Conservation (phyloP, 2,329 filamentous ascomycete species). For the Emergomyces africanus region DNA sequence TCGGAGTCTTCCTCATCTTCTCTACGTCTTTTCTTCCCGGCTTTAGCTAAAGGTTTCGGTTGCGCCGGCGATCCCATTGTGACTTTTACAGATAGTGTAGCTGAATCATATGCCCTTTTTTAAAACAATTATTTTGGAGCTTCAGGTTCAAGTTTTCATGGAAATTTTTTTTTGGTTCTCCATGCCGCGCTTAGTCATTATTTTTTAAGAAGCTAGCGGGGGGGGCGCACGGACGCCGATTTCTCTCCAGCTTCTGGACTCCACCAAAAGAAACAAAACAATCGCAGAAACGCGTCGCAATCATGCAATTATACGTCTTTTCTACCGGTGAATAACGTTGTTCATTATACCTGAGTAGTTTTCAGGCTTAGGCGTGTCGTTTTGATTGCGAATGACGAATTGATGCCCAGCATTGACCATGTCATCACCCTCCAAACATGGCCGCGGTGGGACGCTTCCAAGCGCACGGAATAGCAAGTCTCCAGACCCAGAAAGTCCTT, state of each 20-base stretch:
- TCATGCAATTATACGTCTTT: background rate
- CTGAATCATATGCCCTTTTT: background rate
- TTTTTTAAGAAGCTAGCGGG: background rate
- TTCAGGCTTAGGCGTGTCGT: background rate
- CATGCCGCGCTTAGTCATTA: background rate
- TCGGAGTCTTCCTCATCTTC: slow-evolving; percentile 15
- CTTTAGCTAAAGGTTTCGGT: background rate
- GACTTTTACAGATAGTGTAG: background rate
- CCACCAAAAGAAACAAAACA: background rate
- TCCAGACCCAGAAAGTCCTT: slow-evolving; percentile 1
- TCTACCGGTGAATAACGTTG: background rate
- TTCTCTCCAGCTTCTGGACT: background rate
- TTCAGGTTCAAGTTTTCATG: background rate
- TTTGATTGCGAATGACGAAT: background rate
- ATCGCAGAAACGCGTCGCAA: background rate
- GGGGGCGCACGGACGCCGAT: background rate
- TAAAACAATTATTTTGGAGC: background rate
- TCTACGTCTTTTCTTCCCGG: slow-evolving; percentile 5
- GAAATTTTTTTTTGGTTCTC: background rate
- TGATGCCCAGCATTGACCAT: background rate
- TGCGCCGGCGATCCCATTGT: background rate
- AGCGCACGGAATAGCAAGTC: background rate
- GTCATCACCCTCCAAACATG: background rate
- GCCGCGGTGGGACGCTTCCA: background rate
- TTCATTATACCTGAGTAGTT: background rate